Evolutionary conservation across 768 basidiomycete genomes (phyloP), one percentile per base, ranked within the genome.

Genomic region (Crucibulum laeve): DNA sequence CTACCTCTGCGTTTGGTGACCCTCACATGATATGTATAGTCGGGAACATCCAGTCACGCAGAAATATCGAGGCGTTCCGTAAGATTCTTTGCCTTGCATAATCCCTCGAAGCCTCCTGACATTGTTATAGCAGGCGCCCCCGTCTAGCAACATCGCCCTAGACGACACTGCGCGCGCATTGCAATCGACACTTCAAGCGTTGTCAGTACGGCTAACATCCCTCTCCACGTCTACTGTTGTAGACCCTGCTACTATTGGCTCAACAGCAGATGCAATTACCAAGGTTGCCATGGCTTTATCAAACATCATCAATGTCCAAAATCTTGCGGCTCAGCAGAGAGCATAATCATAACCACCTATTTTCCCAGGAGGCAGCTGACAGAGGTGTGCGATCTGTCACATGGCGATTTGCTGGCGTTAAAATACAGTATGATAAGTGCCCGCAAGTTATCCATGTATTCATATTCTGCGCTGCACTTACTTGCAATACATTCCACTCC

Each of bases 191-290:
- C 67, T 89, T 25, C 67, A 67, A 22, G 54, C 57, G 15, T 64
- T 88, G 23, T 76, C 83, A 3, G 55, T 69, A 22, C 74, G 74
- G 55, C 59, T 88, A 38, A 59, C 63, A 22, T 49, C 62, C 10
- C 59, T 79, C n/a, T 68, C 77, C 4, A 55, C 61, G n/a, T 59
- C 58, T 24, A 49, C 50, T 28, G 43, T 68, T 15, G 33, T 69
- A 41, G 82, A 87, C 53, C 67, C 71, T 24, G 40, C 53, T 18
- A 64, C 73, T 4, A 74, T 90, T 38, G 74, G 71, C 30, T 61
- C 65, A 36, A 77, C 76, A 13, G 84, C 86, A n/a, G 84, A 87
- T 49, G 76, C 83, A 1, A 82, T 90, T 23, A 60, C 65, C 33
- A 86, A 85, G 56, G 77, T 84, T 5, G 69, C 77, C 1, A 71